These are phyloP conservation scores for Cryptococcus jaspeensis DNA, from an alignment of 1,284 basidiomycete species.

Conservation along the genomic window DNA sequence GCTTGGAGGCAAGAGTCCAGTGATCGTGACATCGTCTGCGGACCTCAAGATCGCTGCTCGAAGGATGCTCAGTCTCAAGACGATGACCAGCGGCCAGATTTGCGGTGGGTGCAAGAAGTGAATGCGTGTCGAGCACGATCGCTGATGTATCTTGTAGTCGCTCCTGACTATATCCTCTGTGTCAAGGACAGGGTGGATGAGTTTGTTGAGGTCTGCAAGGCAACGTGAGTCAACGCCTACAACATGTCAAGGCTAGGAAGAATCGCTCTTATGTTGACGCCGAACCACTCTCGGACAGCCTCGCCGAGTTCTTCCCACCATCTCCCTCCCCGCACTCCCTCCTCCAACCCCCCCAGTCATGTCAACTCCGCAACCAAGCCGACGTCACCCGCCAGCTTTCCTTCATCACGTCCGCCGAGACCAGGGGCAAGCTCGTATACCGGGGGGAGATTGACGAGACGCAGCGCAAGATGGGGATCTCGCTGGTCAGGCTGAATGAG, in stretches of 20 bases:
- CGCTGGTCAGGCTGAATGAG: constrained; percentile 55
- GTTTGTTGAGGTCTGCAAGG: constrained; percentile 63
- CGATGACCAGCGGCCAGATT: constrained; percentile 68
- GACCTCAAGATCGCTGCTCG: constrained; percentile 51
- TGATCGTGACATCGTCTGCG: constrained; percentile 67
- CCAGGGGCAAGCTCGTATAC: constrained; percentile 62
- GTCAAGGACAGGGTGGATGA: constrained; percentile 63
- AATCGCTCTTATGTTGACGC: too few relatives aligned
- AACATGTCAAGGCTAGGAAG: too few relatives aligned
- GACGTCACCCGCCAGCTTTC: constrained; percentile 65
- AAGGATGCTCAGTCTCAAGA: constrained; percentile 72
- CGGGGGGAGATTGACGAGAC: constrained; percentile 66
- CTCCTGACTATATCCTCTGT: constrained; percentile 72
- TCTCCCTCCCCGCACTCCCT: constrained; percentile 52
- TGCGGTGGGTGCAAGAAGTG: constrained; percentile 31
- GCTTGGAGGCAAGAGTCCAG: constrained; percentile 80
- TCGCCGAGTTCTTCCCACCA: constrained; percentile 36
- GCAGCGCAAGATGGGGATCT: constrained; percentile 45
- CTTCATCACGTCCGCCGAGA: constrained; percentile 64
- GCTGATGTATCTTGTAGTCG: constrained; percentile 55
- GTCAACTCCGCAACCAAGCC: constrained; percentile 54
- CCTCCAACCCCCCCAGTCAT: constrained; percentile 36
- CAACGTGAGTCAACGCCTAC: constrained; percentile 51
- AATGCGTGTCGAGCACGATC: background rate
- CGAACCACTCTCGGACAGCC: background rate